Evolutionary conservation across 2,329 filamentous ascomycete species (phyloP), one percentile per base, ranked within the genome.

Genomic region (Talaromyces pinophilus): DNA sequence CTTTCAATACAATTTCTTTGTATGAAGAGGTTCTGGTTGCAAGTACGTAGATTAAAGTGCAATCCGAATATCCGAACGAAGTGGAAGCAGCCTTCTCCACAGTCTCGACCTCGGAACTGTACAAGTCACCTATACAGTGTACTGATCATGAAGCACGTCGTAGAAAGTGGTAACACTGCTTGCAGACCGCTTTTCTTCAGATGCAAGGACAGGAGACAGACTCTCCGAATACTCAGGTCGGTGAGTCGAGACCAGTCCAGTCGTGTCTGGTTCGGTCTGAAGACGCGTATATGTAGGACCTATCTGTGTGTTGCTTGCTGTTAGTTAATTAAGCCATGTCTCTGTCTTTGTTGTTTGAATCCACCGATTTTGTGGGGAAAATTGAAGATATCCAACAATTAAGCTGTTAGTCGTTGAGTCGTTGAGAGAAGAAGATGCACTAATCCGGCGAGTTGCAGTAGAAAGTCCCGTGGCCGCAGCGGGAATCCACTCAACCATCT

Each of bases 161-260:
- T 54, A 54, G 48, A 62, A 52, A 52, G 35, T 46, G 33, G 30
- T 44, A 62, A 52, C 57, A 33, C 38, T 38, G 30, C 60, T 48
- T 64, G 62, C 52, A 64, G 52, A 64, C 62, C 62, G 62, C 62
- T 10, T 50, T 59, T 64, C 62, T 59, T 57, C 52, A 30, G 46
- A 64, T n/a, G 62, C 62, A 64, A 63, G 35, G 61, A 63, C 19
- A 57, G 30, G 35, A 38, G 19, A 40, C 54, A 40, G 11, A 40
- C 33, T 15, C 30, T 22, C 5, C 25, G n/a, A 57, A 57, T 57
- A 44, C 28, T 28, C 62, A 25, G 48, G 28, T 46, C 52, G 62
- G 35, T 46, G 35, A 57, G 48, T 57, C 62, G 40, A 64, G 62
- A 59, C 52, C n/a, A 48, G 30, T 50, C 62, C 52, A 64, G 52